Evolutionary conservation across 2,329 filamentous ascomycete species (phyloP).

Genomic region (Epichloe hybrida): DNA sequence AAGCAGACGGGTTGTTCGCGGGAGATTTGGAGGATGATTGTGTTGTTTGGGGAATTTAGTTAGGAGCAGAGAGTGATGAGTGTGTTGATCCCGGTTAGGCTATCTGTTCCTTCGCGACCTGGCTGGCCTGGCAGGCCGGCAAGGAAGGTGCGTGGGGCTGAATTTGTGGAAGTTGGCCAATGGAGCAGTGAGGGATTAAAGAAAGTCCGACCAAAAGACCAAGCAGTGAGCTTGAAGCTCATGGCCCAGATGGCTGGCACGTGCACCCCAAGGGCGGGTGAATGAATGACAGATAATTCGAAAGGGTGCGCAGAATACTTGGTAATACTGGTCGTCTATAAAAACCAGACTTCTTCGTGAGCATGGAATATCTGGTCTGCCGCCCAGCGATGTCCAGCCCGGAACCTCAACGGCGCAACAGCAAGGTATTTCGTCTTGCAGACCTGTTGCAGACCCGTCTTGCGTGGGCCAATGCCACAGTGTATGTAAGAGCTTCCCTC

Average conservation of each 20-base stretch:
- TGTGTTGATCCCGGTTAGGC: conserved; percentile 16
- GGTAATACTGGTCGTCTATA: too few relatives aligned
- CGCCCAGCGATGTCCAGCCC: too few relatives aligned
- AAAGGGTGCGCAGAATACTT: too few relatives aligned
- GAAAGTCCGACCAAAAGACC: conserved; percentile 10
- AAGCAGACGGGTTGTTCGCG: conserved; percentile 13
- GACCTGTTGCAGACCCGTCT: too few relatives aligned
- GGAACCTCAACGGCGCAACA: too few relatives aligned
- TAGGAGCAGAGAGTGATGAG: conserved; percentile 3
- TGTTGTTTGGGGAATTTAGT: conserved; percentile 7
- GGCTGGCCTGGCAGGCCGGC: neutral
- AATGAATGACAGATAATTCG: too few relatives aligned
- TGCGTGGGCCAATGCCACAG: too few relatives aligned
- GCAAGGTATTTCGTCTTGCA: too few relatives aligned
- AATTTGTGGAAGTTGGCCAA: conserved; percentile 7
- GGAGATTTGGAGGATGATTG: conserved; percentile 6
- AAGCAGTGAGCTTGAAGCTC: neutral
- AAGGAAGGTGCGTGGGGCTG: conserved; percentile 7
- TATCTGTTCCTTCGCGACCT: conserved; percentile 17
- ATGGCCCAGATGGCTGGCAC: neutral
- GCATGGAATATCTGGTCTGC: too few relatives aligned
- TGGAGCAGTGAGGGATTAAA: conserved; percentile 6
- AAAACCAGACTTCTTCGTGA: too few relatives aligned
- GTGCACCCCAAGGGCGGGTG: neutral
- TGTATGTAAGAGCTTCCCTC: neutral